Conservation (phyloP, 352 stramenopile species). For the Pythium volutum region DNA sequence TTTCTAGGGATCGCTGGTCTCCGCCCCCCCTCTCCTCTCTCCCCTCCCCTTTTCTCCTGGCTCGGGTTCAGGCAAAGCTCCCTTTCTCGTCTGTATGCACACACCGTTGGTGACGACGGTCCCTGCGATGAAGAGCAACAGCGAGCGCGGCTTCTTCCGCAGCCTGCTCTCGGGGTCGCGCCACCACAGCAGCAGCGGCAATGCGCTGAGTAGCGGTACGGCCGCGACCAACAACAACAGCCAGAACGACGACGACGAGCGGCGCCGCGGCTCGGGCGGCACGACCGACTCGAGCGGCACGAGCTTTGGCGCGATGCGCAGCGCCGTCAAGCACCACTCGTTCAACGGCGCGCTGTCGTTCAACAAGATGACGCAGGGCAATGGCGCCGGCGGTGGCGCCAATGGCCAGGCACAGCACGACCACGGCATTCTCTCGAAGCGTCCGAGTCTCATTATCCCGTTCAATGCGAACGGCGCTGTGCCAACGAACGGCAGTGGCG, state of each 20-base stretch:
- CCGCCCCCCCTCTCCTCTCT: too few relatives aligned
- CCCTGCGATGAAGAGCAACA: conserved; percentile 19
- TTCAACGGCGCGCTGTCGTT: conserved; percentile 74
- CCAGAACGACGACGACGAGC: conserved; percentile 26
- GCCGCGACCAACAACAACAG: conserved; percentile 19
- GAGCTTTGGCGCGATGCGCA: conserved; percentile 24
- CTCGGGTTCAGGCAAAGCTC: neutral
- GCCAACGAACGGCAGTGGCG: conserved; percentile 26
- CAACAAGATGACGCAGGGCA: conserved; percentile 35
- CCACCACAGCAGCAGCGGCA: conserved; percentile 13
- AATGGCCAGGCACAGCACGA: conserved; percentile 17
- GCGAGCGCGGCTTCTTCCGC: conserved; percentile 31
- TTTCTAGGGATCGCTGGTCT: too few relatives aligned
- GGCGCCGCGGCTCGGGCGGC: conserved; percentile 17
- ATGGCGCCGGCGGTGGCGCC: neutral
- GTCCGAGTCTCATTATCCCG: conserved; percentile 72
- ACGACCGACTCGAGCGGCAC: conserved; percentile 15
- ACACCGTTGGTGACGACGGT: neutral
- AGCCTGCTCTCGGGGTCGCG: conserved; percentile 21
- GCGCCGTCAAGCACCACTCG: conserved; percentile 48
- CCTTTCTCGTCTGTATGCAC: conserved; percentile 11
- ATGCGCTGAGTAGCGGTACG: neutral
- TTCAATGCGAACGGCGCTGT: conserved; percentile 34
- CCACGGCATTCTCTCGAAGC: conserved; percentile 59
- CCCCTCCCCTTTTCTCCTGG: too few relatives aligned